Conservation (phyloP, 306 rosid genomes). For the Cicer cuneatum region DNA sequence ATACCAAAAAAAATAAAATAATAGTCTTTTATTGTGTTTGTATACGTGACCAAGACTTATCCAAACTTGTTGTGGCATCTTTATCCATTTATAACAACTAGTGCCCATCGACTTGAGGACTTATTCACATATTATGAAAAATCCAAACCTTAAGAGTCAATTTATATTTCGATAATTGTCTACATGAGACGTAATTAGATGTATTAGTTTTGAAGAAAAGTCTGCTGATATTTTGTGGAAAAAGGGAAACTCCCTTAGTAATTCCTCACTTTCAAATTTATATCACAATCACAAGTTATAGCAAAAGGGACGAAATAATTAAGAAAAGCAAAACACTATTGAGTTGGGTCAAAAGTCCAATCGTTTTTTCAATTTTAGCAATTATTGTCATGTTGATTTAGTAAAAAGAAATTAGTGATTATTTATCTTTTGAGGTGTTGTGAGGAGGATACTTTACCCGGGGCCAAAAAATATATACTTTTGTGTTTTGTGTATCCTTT, state of each 20-base stretch:
- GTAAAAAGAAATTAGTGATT: constrained; percentile 28
- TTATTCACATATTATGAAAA: constrained; percentile 4
- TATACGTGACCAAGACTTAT: constrained; percentile 3
- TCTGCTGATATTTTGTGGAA: constrained; percentile 29
- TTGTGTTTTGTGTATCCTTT: constrained; percentile 12
- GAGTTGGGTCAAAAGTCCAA: constrained; percentile 32
- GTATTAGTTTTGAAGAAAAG: constrained; percentile 42
- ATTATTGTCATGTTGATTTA: constrained; percentile 38
- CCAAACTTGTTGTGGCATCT: neutral
- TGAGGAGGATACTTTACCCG: neutral
- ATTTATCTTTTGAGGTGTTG: neutral
- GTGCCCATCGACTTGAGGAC: constrained; percentile 29
- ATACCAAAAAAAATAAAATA: no score
- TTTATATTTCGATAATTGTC: neutral
- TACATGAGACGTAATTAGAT: neutral
- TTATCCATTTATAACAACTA: neutral
- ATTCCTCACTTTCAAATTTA: neutral
- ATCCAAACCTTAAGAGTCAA: constrained; percentile 5
- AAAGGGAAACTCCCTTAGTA: constrained; percentile 32
- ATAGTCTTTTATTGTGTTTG: neutral
- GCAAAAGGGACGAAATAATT: constrained; percentile 1
- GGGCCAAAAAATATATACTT: neutral
- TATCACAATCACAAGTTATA: neutral
- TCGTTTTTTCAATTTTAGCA: constrained; percentile 15
- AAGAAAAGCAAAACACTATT: constrained; percentile 4